Base-by-base conservation (phyloP, 805 yeast species). In the Candida takata region DNA sequence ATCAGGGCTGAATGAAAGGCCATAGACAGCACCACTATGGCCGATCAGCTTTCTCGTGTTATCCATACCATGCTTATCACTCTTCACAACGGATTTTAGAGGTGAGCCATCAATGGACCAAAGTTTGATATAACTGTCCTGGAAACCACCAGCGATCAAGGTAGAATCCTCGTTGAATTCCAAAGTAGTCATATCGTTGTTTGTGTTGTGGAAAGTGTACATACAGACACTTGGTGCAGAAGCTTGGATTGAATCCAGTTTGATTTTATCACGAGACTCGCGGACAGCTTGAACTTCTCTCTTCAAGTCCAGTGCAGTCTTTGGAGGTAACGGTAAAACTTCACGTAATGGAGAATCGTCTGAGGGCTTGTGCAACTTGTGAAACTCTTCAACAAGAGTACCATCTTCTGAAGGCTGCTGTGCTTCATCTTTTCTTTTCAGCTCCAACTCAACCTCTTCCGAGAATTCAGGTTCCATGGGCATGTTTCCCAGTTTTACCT, bases 141-240 rank as follows among this genome's bases (percentile, higher is more conserved):
- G 87, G 53, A 92, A 92, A 8, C 98, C 97, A 24, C 88, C 95
- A 3, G 97, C 97, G 21, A 85, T 80, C 43, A 87, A 51, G 16
- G 88, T 77, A 13, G 90, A 77, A 58, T 90, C 97, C 35, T 80
- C 84, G 50, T 90, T 86, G 64, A 90, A 90, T 44, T 79, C 84
- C 31, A 90, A 55, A 33, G 87, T 76, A n/a, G 94, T 84, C 70
- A 92, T 65, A 42, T 84, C 94, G 45, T 82, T 81, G 55, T 85
- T 81, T 9, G 97, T 84, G 61, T 92, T 92, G 66, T 92, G 98
- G 64, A 92, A 88, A 1, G 97, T 90, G 65, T 92, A 92, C 95
- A 90, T 85, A 60, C 97, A 92, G 24, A 90, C 95, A 38, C 95
- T 83, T 16, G 98, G 98, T 18, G 90, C 74, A 16, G 86, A 67